phyloP scores from a whole-genome alignment of 176 grass and related monocot species.

The Eremochloa ophiuroides region DNA sequence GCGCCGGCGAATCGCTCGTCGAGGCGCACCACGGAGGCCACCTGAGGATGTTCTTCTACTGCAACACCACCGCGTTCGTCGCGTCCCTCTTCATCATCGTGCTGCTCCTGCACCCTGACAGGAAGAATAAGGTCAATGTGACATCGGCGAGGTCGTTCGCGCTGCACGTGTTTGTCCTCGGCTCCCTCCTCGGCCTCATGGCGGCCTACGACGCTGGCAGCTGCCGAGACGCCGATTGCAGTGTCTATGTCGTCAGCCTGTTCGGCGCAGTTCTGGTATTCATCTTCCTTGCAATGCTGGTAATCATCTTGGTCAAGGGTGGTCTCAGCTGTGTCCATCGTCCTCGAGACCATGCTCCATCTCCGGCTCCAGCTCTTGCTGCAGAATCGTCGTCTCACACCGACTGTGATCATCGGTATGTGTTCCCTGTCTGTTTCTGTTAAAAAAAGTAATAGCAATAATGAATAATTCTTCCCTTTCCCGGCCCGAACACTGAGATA shows the following conservation, averaged over 20 bases:
- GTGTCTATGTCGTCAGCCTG: constrained; percentile 2
- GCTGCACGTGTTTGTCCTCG: not conserved
- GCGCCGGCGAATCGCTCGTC: not conserved
- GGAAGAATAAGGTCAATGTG: not conserved
- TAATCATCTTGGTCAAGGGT: too few species aligned
- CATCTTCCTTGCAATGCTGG: not conserved
- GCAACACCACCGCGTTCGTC: not conserved
- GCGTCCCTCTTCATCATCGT: not conserved
- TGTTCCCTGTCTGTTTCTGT: too few species aligned
- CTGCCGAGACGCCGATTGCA: not conserved
- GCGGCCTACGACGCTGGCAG: not conserved
- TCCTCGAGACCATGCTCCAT: too few species aligned
- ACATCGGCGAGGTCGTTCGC: not conserved
- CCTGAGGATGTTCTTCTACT: not conserved
- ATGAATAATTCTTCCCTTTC: too few species aligned
- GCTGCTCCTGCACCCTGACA: not conserved
- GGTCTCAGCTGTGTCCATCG: too few species aligned
- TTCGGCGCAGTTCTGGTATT: not conserved
- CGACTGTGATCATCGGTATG: too few species aligned
- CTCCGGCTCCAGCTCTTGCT: too few species aligned
- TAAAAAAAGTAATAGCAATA: too few species aligned
- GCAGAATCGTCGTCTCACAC: too few species aligned
- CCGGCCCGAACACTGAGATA: too few species aligned
- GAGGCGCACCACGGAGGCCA: not conserved
- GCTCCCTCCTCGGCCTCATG: not conserved